Evolutionary conservation across 345 rosid species (phyloP).

Genomic region (Camelina hispida): DNA sequence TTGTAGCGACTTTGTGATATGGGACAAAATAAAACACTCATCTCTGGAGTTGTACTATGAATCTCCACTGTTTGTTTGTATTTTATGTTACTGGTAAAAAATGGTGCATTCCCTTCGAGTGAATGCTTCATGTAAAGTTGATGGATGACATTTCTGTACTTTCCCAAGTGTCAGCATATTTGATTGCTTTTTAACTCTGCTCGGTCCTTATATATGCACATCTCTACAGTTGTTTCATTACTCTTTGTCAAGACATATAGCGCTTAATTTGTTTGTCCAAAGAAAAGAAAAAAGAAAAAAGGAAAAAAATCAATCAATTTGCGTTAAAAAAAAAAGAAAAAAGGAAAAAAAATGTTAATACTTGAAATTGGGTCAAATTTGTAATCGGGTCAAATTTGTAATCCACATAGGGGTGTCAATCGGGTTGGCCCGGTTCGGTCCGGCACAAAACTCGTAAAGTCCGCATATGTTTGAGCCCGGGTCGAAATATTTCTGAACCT

Average conservation of each 20-base stretch:
- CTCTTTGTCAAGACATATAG: neutral
- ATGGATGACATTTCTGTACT: slow-evolving; percentile 34
- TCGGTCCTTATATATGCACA: neutral
- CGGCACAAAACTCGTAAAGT: too few species aligned
- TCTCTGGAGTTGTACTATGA: slow-evolving; percentile 36
- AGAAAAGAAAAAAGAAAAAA: too few species aligned
- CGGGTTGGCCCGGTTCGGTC: too few species aligned
- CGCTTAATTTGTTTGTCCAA: too few species aligned
- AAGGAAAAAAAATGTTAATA: too few species aligned
- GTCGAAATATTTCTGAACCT: too few species aligned
- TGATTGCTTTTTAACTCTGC: slow-evolving; percentile 29
- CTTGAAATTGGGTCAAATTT: too few species aligned
- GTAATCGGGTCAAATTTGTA: too few species aligned
- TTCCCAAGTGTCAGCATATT: slow-evolving; percentile 20
- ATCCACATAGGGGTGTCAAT: too few species aligned
- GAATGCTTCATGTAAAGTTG: slow-evolving; percentile 46
- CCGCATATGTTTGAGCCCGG: too few species aligned
- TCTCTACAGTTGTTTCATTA: slow-evolving; percentile 4
- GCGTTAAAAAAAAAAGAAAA: too few species aligned
- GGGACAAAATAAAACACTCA: slow-evolving; percentile 28
- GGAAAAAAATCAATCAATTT: too few species aligned
- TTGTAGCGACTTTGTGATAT: slow-evolving; percentile 42
- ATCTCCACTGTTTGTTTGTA: slow-evolving; percentile 35
- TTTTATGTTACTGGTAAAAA: slow-evolving; percentile 31
- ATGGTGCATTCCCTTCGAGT: slow-evolving; percentile 43